These are phyloP conservation scores for Aspergillus sp. DNA, from an alignment of 2,329 filamentous ascomycete genomes.

Conservation along the genomic window DNA sequence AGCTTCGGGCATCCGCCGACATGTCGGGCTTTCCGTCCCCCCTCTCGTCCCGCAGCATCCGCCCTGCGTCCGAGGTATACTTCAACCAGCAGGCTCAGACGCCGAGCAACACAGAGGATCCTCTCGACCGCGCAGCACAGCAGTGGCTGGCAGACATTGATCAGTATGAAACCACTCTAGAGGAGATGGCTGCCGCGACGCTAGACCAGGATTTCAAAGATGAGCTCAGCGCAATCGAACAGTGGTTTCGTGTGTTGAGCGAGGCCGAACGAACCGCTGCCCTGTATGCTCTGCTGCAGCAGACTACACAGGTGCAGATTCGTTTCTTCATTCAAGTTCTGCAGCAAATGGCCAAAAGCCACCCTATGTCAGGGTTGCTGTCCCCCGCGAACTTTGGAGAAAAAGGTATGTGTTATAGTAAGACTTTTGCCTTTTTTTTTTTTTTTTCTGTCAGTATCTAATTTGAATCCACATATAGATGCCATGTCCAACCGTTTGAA, in stretches of 20 bases:
- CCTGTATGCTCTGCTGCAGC: slow-evolving; percentile 90
- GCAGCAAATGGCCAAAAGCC: slow-evolving; percentile 98
- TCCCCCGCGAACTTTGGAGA: slow-evolving; percentile 92
- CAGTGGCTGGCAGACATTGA: slow-evolving; percentile 99
- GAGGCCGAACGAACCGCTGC: slow-evolving; percentile 96
- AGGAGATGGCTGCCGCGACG: slow-evolving; percentile 99
- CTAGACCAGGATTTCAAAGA: slow-evolving; percentile 99
- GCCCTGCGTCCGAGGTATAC: slow-evolving; percentile 89
- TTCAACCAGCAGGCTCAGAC: slow-evolving; percentile 74
- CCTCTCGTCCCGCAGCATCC: slow-evolving; percentile 73
- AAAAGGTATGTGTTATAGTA: slow-evolving; percentile 64
- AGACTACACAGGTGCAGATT: slow-evolving; percentile 98
- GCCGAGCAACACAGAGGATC: slow-evolving; percentile 73
- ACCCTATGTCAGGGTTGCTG: slow-evolving; percentile 92
- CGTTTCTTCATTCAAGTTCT: slow-evolving; percentile 98
- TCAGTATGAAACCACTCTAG: slow-evolving; percentile 96
- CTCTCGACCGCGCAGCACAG: slow-evolving; percentile 89
- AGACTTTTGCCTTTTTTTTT: neutral
- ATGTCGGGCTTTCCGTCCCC: slow-evolving; percentile 80
- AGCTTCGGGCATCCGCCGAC: slow-evolving; percentile 91
- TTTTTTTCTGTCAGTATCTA: slow-evolving; percentile 7
- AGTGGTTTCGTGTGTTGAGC: slow-evolving; percentile 97
- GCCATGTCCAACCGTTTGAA: slow-evolving; percentile 94
- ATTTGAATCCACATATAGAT: slow-evolving; percentile 55
- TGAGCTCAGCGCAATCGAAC: slow-evolving; percentile 96